Evolutionary conservation across 805 yeast species (phyloP), one percentile per base, ranked within the genome.

Genomic region (Candida anglica): DNA sequence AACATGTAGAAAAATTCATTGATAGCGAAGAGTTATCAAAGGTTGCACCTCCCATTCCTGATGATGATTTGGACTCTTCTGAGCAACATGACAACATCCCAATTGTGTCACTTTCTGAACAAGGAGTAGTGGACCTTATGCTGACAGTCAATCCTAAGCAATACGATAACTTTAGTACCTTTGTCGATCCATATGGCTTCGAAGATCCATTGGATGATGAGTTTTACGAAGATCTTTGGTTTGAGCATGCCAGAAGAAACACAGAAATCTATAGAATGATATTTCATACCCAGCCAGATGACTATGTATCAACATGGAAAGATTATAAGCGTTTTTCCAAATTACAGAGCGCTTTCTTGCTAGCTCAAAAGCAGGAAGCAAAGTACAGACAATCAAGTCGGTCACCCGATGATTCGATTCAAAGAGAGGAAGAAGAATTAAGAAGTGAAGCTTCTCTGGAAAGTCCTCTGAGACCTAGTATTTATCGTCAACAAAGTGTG

Each of bases 231-330:
- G 96, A 87, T 46, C 55, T 81, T 6, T 91, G 96, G 96, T 75
- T 71, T 53, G 81, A 81, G 4, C 77, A 76, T 48, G 97, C 98
- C 0, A 65, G 82, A 34, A 71, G 89, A 47, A 93, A 93, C 51
- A 87, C 98, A 0, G 69, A 75, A 39, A 63, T 94, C 2, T 93
- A 75, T 63, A 71, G 96, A 40, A 68, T 82, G 56, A 85, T 93
- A 1, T 93, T 93, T 71, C 89, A 89, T 43, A 79, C 86, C 41
- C 98, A 94, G 53, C 99, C 99, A 0, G 98, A 93, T 58, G 87
- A 91, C 54, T 69, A 77, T 5, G 98, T 91, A n/a, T 70, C 70
- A 16, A 74, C 88, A 0, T 93, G 99, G 99, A 74, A 74, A 37
- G 95, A 87, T 37, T 93, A 87, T 56, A 89, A 86, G 53, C 78